Base-by-base conservation (phyloP, 306 rosid species). In the Vigna nakashimae region DNA sequence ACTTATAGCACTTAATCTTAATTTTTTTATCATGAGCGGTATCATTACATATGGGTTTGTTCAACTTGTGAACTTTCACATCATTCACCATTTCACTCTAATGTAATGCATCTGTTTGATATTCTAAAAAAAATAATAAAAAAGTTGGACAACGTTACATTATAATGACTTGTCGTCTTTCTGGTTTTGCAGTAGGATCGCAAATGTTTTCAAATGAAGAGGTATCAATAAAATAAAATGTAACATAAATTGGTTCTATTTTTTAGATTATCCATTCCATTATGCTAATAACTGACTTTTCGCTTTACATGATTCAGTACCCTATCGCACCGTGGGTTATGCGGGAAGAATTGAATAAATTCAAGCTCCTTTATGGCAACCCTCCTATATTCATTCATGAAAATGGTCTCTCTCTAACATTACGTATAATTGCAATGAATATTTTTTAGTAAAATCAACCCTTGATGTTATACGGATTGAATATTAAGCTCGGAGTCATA, bases 331-430 rank as follows among this genome's bases (percentile, higher is more conserved):
- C 88, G 0, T 78, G 88, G 90, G 74, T 84, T 82, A 28, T 92
- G 66, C 58, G 11, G 52, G 50, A 58, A 55, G 82, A 84, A 34
- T 55, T 92, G 73, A 86, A 86, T 10, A 80, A 64, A 49, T 14
- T 92, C 58, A 90, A 82, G 84, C 76, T 82, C 76, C 82, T 15
- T 42, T 92, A 92, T 78, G 89, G 89, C 57, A 92, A 89, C 69
- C 96, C 91, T 49, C 87, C 89, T 30, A 18, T 82, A 6, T 90
- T 80, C 78, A 73, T 92, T 42, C 80, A 82, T 71, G 96, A 90
- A 85, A 92, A 92, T 79, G 96, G 94, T 92, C 22, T 53, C 52
- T 71, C 45, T 36, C 7, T 30, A 30, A 49, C 36, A 17, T 57
- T 24, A 1, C 57, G 5, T 56, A 73, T 6, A 57, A 40, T 9